A percentile compares a stretch with the other conserved stretches of the same genome.
These are phyloP conservation scores for Aspergillus haitiensis DNA, from an alignment of 495 filamentous ascomycete genomes.

Conservation along the genomic window DNA sequence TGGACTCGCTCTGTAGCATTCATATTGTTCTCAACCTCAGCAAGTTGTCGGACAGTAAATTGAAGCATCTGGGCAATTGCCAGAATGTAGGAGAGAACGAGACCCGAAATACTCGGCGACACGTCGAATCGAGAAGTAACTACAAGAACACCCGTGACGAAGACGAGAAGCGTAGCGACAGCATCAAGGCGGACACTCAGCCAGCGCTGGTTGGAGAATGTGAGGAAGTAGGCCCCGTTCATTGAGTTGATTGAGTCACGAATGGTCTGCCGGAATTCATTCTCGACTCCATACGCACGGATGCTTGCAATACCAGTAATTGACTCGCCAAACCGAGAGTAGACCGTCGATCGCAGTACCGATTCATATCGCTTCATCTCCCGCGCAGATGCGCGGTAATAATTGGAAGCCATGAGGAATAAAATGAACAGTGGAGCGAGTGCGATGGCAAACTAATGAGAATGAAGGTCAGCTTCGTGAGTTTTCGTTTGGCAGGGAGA, in stretches of 20 bases:
- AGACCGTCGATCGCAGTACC: slow-evolving; percentile 80
- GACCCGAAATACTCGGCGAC: slow-evolving; percentile 75
- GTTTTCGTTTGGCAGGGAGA: background rate
- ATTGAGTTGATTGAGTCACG: slow-evolving; percentile 77
- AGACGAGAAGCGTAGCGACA: slow-evolving; percentile 78
- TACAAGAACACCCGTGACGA: slow-evolving; percentile 85
- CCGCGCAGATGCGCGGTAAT: slow-evolving; percentile 87
- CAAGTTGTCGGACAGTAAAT: slow-evolving; percentile 90
- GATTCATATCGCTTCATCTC: slow-evolving; percentile 94
- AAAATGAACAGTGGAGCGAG: slow-evolving; percentile 76
- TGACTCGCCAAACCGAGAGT: slow-evolving; percentile 88
- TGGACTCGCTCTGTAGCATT: slow-evolving; percentile 92
- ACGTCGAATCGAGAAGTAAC: slow-evolving; percentile 92
- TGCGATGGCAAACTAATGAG: slow-evolving; percentile 72
- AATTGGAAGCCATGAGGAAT: slow-evolving; percentile 80
- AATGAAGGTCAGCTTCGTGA: background rate
- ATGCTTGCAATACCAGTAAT: slow-evolving; percentile 81
- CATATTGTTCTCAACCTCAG: slow-evolving; percentile 97
- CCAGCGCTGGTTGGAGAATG: slow-evolving; percentile 93
- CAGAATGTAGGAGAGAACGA: slow-evolving; percentile 90
- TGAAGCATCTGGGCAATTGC: slow-evolving; percentile 95
- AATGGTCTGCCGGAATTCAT: slow-evolving; percentile 69
- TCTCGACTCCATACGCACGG: slow-evolving; percentile 79
- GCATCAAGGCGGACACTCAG: slow-evolving; percentile 78
- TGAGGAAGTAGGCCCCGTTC: slow-evolving; percentile 91